Percentiles rank a stretch among this genome's conserved stretches.
Evolutionary conservation across 2,329 filamentous ascomycete species (phyloP).

Genomic region (Ascochyta lentis): DNA sequence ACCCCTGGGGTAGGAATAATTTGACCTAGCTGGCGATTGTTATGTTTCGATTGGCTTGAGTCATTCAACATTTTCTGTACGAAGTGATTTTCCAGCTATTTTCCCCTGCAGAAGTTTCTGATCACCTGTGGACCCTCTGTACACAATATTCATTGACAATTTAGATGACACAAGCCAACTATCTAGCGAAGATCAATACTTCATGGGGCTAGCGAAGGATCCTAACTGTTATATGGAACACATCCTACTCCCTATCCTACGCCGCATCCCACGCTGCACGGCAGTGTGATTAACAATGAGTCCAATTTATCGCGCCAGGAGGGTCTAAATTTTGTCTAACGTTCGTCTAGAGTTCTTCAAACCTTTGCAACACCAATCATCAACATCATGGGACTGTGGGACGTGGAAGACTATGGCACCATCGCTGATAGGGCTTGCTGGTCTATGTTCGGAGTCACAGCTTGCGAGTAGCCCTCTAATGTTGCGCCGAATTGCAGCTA

Average conservation of each 20-base stretch:
- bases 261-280: not conserved
- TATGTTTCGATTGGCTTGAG: not conserved
- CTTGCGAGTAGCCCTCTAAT: conserved; percentile 1
- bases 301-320: conserved; percentile 1
- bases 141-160: conserved; percentile 1
- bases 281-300: conserved; percentile 1
- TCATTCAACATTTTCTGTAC: not conserved
- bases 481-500: conserved; percentile 2
- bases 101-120: not conserved
- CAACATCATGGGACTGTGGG: conserved; percentile 1
- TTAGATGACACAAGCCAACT: not conserved
- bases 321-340: not conserved
- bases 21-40: not conserved
- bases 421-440: conserved; percentile 3
- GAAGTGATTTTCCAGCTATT: not conserved
- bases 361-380: not conserved
- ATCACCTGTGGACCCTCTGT: not conserved
- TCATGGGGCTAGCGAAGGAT: not conserved
- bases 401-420: conserved; percentile 6
- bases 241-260: not conserved
- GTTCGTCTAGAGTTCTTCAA: not conserved
- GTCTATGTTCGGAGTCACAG: conserved; percentile 2
- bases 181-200: not conserved
- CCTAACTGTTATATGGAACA: conserved; percentile 1
- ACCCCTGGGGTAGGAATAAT: not conserved